Conservation (phyloP, 2,329 filamentous ascomycete genomes). For the Elsinoe perseae region DNA sequence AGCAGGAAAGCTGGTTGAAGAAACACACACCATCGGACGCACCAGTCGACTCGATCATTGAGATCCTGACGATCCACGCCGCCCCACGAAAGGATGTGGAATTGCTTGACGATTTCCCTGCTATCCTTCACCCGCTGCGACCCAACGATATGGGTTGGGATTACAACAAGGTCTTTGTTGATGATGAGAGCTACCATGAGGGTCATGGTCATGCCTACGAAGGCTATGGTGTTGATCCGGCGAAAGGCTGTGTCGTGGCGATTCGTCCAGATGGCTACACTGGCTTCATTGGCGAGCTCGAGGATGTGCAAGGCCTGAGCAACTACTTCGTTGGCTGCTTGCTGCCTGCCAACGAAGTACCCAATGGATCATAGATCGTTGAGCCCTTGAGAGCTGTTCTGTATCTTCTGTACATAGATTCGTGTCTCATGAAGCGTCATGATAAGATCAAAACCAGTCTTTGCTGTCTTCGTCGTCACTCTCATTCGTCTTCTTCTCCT, state of each 20-base stretch:
- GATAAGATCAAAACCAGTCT: background rate
- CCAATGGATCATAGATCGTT: background rate
- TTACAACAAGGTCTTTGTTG: constrained; percentile 35
- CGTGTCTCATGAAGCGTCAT: background rate
- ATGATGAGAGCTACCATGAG: constrained; percentile 38
- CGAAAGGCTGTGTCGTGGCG: constrained; percentile 49
- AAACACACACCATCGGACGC: constrained; percentile 29
- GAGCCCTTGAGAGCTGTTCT: background rate
- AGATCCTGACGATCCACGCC: constrained; percentile 54
- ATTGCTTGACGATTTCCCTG: constrained; percentile 35
- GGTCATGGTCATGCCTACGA: constrained; percentile 41
- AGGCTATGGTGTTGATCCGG: constrained; percentile 50
- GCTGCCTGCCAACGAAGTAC: background rate
- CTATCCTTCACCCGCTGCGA: constrained; percentile 35
- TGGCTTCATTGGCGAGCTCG: constrained; percentile 35
- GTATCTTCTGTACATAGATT: background rate
- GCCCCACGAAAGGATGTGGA: constrained; percentile 42
- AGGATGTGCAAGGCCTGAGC: constrained; percentile 21
- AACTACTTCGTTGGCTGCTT: constrained; percentile 16
- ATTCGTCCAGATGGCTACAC: constrained; percentile 61
- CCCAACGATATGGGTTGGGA: constrained; percentile 25
- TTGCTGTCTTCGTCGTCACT: background rate
- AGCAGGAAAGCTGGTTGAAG: constrained; percentile 13
- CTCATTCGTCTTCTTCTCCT: background rate
- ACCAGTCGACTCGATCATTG: constrained; percentile 43